These are phyloP conservation scores for Fusarium sublunatum DNA, from an alignment of 2,329 filamentous ascomycete genomes.

Conservation along the genomic window DNA sequence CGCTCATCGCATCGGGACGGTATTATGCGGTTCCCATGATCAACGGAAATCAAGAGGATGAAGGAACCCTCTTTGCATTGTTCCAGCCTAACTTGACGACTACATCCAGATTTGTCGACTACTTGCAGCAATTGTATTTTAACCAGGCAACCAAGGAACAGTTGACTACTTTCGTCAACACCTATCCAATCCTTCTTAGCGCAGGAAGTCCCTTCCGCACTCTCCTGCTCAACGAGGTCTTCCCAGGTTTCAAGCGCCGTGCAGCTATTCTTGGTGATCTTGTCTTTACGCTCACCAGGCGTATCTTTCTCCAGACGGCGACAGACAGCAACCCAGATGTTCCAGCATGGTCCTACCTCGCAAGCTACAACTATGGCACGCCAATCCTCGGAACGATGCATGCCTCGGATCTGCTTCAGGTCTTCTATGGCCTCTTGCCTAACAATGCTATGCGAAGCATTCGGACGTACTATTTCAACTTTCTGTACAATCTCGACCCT, in stretches of 20 bases:
- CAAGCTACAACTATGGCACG: slow-evolving; percentile 76
- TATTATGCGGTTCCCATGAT: slow-evolving; percentile 63
- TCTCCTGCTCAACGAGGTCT: slow-evolving; percentile 73
- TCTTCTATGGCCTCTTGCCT: slow-evolving; percentile 73
- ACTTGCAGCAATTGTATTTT: slow-evolving; percentile 72
- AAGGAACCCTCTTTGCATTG: slow-evolving; percentile 79
- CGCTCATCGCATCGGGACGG: slow-evolving; percentile 62
- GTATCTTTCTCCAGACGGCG: slow-evolving; percentile 67
- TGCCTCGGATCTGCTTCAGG: slow-evolving; percentile 73
- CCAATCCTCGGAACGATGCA: slow-evolving; percentile 83
- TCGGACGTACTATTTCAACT: slow-evolving; percentile 77
- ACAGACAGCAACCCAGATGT: slow-evolving; percentile 64
- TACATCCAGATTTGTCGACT: slow-evolving; percentile 67
- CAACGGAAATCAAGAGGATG: slow-evolving; percentile 82
- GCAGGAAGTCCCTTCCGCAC: slow-evolving; percentile 80
- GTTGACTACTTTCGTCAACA: slow-evolving; percentile 67
- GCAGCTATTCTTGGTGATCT: slow-evolving; percentile 81
- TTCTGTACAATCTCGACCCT: slow-evolving; percentile 76
- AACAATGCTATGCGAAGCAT: slow-evolving; percentile 71
- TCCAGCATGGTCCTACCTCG: slow-evolving; percentile 79
- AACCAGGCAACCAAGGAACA: slow-evolving; percentile 61
- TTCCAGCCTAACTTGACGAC: slow-evolving; percentile 76
- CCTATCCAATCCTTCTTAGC: slow-evolving; percentile 68
- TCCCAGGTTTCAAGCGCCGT: slow-evolving; percentile 81
- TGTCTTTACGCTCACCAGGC: slow-evolving; percentile 77